Base-by-base conservation (phyloP, 768 basidiomycete genomes). In the Asterophora lycoperdoides region DNA sequence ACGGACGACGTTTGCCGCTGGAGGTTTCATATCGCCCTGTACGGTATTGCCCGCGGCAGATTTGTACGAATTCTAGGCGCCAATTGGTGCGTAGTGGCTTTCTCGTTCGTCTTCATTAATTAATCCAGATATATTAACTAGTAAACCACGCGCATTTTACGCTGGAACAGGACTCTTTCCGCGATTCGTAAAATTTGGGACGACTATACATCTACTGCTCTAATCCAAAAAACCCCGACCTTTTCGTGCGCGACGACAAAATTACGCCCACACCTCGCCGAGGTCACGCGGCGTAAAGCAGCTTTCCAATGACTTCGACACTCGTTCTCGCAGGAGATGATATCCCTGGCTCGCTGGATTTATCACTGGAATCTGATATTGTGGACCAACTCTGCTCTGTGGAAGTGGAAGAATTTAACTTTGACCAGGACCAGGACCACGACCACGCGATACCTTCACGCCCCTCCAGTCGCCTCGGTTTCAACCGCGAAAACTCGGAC, bases 401-500 rank as follows among this genome's bases (percentile, higher is more conserved):
- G 34, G 50, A 54, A 36, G 30, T 48, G 8, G 51, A 32, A 23
- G n/a, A n/a, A n/a, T n/a, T n/a, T n/a, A n/a, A n/a, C n/a, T 41
- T 39, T 32, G 8, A 30, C 15, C 33, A 41, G 17, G 58, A 59
- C 39, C 57, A 60, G 37, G 63, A 30, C 15, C 26, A 41, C 28
- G 58, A 59, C 39, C 57, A 60, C 39, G 63, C 59, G 17, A 57
- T 66, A n/a, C 74, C 75, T 29, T 63, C 65, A 55, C 74, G 76
- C 28, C 75, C 78, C 42, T 65, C 68, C 23, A 81, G 75, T 53
- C 75, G 75, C 38, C 67, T 79, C 7, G 74, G 74, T 40, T 78
- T 77, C 54, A 72, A 71, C 59, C 49, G 57, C 44, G 28, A 28
- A 28, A 49, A 38, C 17, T 23, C 47, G 23, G 23, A 23, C 23